Evolutionary conservation across 1,284 basidiomycete species (phyloP).

Genomic region (Apiotrichum sp.): DNA sequence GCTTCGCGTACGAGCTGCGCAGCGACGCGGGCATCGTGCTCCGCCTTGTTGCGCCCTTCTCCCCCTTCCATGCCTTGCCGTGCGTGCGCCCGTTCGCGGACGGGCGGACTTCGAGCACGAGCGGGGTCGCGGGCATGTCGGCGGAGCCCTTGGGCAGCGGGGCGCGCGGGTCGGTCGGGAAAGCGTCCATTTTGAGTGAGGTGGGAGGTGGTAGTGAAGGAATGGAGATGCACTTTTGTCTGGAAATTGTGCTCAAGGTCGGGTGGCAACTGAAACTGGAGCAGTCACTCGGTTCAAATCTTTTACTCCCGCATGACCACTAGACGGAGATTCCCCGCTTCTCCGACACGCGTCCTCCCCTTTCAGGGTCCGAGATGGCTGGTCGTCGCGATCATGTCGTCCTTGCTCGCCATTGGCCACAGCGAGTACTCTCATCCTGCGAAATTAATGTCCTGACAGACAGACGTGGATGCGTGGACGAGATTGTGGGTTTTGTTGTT

Average conservation of each 20-base stretch:
- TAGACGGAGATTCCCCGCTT: no score
- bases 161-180: neutral
- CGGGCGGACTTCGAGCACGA: conserved; percentile 13
- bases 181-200: neutral
- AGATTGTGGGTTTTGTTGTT: no score
- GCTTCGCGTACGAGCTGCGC: conserved; percentile 38
- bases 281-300: no score
- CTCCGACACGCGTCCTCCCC: no score
- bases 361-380: no score
- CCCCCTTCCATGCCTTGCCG: conserved; percentile 45
- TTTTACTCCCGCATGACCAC: no score
- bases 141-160: neutral
- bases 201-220: neutral
- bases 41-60: conserved; percentile 37
- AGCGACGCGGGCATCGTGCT: conserved; percentile 34
- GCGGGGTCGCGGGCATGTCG: neutral
- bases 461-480: no score
- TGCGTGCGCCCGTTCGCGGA: conserved; percentile 35
- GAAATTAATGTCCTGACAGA: no score
- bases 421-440: no score
- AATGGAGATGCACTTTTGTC: neutral
- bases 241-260: neutral
- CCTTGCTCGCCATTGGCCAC: no score
- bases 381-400: no score
- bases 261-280: no score